These are phyloP conservation scores for Golubevia pallescens DNA, from an alignment of 1,284 basidiomycete species.

Conservation along the genomic window DNA sequence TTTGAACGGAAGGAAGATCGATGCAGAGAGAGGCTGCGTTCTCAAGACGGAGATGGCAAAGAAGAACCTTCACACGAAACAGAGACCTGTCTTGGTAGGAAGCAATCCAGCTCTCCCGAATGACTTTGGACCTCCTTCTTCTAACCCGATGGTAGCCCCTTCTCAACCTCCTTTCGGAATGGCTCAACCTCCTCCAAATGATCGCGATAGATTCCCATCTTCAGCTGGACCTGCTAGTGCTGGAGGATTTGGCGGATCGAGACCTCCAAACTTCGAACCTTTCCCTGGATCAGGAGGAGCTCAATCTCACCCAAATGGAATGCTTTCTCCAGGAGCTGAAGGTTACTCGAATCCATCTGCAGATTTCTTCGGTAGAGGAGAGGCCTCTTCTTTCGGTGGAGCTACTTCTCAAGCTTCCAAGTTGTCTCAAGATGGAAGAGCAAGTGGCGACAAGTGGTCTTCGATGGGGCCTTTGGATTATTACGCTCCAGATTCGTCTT, in stretches of 20 bases:
- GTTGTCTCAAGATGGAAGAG: background rate
- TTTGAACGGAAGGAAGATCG: conserved; percentile 87
- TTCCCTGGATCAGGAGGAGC: conserved; percentile 6
- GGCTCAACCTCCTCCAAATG: background rate
- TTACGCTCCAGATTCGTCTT: conserved; percentile 27
- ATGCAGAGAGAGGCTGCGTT: conserved; percentile 90
- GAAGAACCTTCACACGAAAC: conserved; percentile 90
- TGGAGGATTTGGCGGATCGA: background rate
- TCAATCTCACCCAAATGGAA: conserved; percentile 15
- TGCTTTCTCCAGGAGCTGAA: conserved; percentile 28
- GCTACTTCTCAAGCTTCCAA: background rate
- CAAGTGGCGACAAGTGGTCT: conserved; percentile 28
- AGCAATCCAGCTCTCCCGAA: background rate
- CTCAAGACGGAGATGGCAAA: conserved; percentile 99
- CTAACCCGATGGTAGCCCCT: background rate
- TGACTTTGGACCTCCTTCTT: background rate
- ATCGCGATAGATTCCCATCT: background rate
- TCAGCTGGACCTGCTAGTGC: background rate
- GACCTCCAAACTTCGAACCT: conserved; percentile 20
- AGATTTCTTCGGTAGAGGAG: conserved; percentile 7
- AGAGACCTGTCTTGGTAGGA: conserved; percentile 12
- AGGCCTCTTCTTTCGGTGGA: background rate
- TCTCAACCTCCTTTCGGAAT: background rate
- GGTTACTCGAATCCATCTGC: conserved; percentile 8
- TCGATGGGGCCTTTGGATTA: conserved; percentile 47